These are phyloP conservation scores for Rhododendron molle DNA, from an alignment of 148 eudicot genomes.

Conservation along the genomic window DNA sequence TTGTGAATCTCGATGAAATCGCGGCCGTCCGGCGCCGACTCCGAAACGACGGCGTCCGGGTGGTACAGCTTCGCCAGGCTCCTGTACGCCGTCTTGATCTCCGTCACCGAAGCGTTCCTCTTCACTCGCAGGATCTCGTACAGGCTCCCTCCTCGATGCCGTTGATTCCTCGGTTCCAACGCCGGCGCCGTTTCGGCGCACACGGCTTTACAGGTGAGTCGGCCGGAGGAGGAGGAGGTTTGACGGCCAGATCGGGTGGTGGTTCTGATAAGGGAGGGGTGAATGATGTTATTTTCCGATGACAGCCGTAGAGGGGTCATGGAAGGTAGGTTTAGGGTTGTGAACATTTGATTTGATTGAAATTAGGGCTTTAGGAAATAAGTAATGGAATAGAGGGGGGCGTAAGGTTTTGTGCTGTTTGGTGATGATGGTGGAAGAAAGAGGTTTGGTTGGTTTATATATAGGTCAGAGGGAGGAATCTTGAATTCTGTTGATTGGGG, in stretches of 20 bases:
- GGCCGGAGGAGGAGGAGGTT: not conserved
- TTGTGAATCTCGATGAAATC: constrained; percentile 62
- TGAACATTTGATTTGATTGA: constrained; percentile 23
- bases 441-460: not conserved
- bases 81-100: constrained; percentile 69
- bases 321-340: constrained; percentile 22
- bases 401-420: not conserved
- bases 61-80: constrained; percentile 57
- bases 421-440: not conserved
- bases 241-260: constrained; percentile 1
- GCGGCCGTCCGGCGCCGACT: constrained; percentile 15
- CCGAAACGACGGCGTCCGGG: constrained; percentile 40
- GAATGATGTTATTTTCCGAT: not conserved
- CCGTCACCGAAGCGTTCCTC: constrained; percentile 40
- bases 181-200: constrained; percentile 9
- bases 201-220: not conserved
- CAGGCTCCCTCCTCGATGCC: constrained; percentile 23
- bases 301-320: not conserved
- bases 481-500: not conserved
- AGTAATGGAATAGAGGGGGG: not conserved
- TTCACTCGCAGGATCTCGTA: constrained; percentile 57
- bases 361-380: not conserved
- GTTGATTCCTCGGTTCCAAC: not conserved
- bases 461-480: not conserved
- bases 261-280: not conserved